Base-by-base conservation (phyloP, 305 asterid genomes). In the Solanum chacoense region DNA sequence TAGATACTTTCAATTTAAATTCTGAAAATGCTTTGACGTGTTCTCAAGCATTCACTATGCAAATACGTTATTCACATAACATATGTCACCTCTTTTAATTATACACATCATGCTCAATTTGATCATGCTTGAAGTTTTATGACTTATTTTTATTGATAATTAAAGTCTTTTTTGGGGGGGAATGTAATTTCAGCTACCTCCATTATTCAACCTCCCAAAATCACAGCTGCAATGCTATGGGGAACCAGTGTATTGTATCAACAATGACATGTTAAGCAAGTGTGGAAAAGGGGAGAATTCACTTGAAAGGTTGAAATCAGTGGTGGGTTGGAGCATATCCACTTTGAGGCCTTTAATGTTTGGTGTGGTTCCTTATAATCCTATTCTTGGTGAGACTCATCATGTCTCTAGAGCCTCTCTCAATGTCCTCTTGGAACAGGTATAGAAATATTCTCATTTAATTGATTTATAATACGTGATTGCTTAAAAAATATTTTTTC, bases 331-430 rank as follows among this genome's bases (percentile, higher is more conserved):
- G 99, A 97, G 93, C 92, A 90, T 96, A 83, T 97, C 99, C 32
- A 95, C 95, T 3, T 4, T 91, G 12, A 94, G 99, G 2, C 99
- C 98, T 1, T 87, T 94, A 84, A 35, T 88, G 55, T 96, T 97
- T 29, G 99, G 98, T 6, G 88, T 95, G 79, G 98, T 96, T 31
- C 99, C 99, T 4, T 97, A 93, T 89, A 97, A 97, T 92, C 98
- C 99, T 24, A 85, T 96, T 31, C 98, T 97, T 42, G 99, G 99
- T 50, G 99, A 97, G 90, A 96, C 99, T 88, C 99, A 97, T 89
- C 98, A 97, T 89, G 98, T 94, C 85, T 94, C 98, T 8, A 91
- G 85, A 59, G 94, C 92, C 29, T 89, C 93, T 24, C 92, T 97
- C 32, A 95, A 95, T 88, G 98, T 97, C 22, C 89, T 97, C 3